A percentile compares a stretch with the other conserved stretches of the same genome.
phyloP scores from a whole-genome alignment of 768 basidiomycete species.

The Tulasnella sp. region DNA sequence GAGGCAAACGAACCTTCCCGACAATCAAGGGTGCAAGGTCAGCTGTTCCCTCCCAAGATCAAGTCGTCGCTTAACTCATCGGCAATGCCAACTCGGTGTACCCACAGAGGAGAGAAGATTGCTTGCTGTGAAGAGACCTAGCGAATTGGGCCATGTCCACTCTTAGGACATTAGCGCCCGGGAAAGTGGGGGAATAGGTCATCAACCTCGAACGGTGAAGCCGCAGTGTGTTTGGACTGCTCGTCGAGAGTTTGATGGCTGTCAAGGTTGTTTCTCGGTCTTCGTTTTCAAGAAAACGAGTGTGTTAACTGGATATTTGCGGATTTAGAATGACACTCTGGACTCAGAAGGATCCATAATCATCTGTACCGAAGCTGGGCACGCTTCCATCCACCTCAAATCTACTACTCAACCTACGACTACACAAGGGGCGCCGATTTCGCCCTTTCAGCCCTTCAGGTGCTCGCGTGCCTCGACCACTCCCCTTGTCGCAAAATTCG shows the following conservation, averaged over 20 bases:
- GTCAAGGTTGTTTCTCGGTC: slow-evolving; percentile 46
- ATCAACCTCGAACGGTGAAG: slow-evolving; percentile 33
- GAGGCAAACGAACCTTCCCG: slow-evolving; percentile 67
- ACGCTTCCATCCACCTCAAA: slow-evolving; percentile 64
- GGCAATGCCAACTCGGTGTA: slow-evolving; percentile 49
- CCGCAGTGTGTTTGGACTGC: slow-evolving; percentile 90
- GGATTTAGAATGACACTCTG: slow-evolving; percentile 69
- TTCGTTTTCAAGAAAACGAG: too few species aligned
- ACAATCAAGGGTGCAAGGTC: slow-evolving; percentile 73
- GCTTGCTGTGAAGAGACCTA: slow-evolving; percentile 68
- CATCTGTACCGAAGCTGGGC: slow-evolving; percentile 89
- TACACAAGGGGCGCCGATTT: too few species aligned
- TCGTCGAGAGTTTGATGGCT: slow-evolving; percentile 74
- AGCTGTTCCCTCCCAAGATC: slow-evolving; percentile 68
- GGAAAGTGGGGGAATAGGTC: slow-evolving; percentile 9
- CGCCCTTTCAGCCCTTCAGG: slow-evolving; percentile 40
- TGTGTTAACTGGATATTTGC: neutral
- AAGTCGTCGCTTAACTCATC: slow-evolving; percentile 62
- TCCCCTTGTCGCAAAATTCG: slow-evolving; percentile 76
- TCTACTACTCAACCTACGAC: slow-evolving; percentile 36
- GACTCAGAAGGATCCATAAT: slow-evolving; percentile 82
- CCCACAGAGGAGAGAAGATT: slow-evolving; percentile 66
- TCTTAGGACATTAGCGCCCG: slow-evolving; percentile 50
- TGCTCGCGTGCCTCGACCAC: slow-evolving; percentile 73
- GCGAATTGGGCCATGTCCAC: slow-evolving; percentile 81